Evolutionary conservation across 2,329 filamentous ascomycete species (phyloP), one percentile per base, ranked within the genome.

Genomic region (Colletotrichum orchidophilum): DNA sequence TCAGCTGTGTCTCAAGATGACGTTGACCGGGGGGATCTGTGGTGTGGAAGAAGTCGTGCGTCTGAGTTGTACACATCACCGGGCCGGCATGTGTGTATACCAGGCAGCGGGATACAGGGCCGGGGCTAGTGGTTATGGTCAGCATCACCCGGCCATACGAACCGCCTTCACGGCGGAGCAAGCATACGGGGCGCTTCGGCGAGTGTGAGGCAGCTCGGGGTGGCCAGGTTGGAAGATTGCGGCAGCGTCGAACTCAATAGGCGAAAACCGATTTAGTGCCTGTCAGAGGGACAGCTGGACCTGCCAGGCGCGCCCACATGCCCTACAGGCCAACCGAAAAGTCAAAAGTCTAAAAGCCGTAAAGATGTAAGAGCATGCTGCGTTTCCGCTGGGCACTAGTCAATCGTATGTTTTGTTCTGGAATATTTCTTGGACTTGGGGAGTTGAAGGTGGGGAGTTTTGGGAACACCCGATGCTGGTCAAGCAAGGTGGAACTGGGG

Each of bases 181-280:
- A 92, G 94, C 0, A 98, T 93, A 65, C 92, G 87, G 9, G 94
- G 93, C 11, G 93, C 94, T 85, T 98, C 94, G 0, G 89, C 86
- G 1, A 98, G 87, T 94, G 98, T 97, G 29, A 92, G 88, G 82
- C 39, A 46, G 39, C 39, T 46, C 39, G 39, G 39, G 15, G 18
- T n/a, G 39, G 18, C 39, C 39, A 46, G 39, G n/a, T 46, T 46
- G 18, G 39, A 46, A 46, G 39, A 15, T 46, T 46, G 39, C 18
- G 39, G 39, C 39, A 46, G 18, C 18, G 18, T 46, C 39, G 39
- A 46, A 46, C 39, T 46, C 39, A 46, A 46, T 46, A 46, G 39
- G 39, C 52, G 29, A 55, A 26, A 21, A 55, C 52, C 24, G 52
- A 55, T 13, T 26, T 31, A 21, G 24, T 55, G 21, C 24, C 24